Evolutionary conservation across 257 asterid species (phyloP).

Genomic region (Vinca minor): DNA sequence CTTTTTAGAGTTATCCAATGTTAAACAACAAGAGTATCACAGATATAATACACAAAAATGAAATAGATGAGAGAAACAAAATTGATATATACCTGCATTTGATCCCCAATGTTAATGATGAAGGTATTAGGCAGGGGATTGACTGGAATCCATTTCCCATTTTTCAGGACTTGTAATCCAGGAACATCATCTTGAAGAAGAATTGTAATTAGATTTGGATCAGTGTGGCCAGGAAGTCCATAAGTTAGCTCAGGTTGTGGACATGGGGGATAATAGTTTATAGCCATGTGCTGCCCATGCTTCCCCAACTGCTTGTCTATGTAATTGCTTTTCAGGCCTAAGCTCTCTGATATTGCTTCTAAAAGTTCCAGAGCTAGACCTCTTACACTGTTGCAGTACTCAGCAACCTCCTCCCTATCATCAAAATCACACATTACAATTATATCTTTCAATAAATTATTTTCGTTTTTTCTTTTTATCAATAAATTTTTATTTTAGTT

Average conservation of each 20-base stretch:
- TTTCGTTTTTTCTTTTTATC: no score
- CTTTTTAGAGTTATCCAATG: no score
- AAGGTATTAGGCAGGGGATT: neutral
- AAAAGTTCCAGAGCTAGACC: neutral
- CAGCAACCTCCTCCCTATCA: neutral
- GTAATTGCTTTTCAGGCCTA: neutral
- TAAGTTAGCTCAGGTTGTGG: conserved; percentile 55
- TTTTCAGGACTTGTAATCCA: conserved; percentile 47
- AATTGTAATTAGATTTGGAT: conserved; percentile 49
- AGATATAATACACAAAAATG: no score
- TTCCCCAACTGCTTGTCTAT: conserved; percentile 23
- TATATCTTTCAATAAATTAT: no score
- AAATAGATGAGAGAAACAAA: no score
- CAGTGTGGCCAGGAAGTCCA: conserved; percentile 57
- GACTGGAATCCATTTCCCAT: conserved; percentile 37
- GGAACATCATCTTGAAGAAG: conserved; percentile 44
- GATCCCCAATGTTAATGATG: neutral
- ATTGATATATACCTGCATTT: neutral
- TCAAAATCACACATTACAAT: no score
- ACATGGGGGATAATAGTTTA: conserved; percentile 47
- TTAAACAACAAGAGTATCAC: no score
- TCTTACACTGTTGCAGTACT: neutral
- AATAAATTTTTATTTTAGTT: no score
- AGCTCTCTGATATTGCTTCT: conserved; percentile 5
- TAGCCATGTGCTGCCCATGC: conserved; percentile 52